A percentile compares a stretch with the other conserved stretches of the same genome.
Conservation (phyloP, 2,329 filamentous ascomycete genomes). For the Colletotrichum orbiculare region DNA sequence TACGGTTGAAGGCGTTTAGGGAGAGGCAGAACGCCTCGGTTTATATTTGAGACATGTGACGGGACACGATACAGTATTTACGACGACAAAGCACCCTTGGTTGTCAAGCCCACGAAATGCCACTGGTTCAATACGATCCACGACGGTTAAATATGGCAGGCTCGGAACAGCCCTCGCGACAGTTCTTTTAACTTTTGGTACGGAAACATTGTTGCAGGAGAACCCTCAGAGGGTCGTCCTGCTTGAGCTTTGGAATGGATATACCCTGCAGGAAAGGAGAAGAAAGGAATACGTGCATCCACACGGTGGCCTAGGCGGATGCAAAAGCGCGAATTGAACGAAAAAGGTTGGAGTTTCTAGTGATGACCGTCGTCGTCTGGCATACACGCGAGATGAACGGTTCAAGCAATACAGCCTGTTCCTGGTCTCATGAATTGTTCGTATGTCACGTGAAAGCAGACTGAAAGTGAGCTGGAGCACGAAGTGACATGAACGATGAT, state of each 20-base stretch:
- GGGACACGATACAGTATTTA: conserved; percentile 15
- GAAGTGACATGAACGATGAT: too few relatives aligned
- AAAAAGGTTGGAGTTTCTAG: conserved; percentile 15
- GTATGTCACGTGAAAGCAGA: too few relatives aligned
- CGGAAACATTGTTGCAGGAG: conserved; percentile 12
- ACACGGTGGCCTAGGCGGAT: conserved; percentile 15
- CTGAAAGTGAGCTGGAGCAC: too few relatives aligned
- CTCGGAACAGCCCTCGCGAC: conserved; percentile 10
- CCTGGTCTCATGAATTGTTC: too few relatives aligned
- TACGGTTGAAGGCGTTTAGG: conserved; percentile 33
- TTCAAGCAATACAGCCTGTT: too few relatives aligned
- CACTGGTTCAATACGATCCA: conserved; percentile 22
- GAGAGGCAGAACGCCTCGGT: conserved; percentile 24
- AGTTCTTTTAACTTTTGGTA: conserved; percentile 11
- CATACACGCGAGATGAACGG: too few relatives aligned
- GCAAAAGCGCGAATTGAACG: conserved; percentile 4
- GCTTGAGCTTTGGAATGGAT: conserved; percentile 29
- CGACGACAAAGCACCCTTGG: conserved; percentile 7
- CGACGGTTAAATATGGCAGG: conserved; percentile 16
- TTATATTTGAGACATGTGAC: conserved; percentile 17
- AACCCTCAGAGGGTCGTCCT: not conserved
- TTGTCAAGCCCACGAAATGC: not conserved
- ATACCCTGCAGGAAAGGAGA: conserved; percentile 28
- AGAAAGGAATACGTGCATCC: conserved; percentile 10
- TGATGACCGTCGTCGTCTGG: conserved; percentile 1